These are phyloP conservation scores for Wallacemonas sp. DNA, from an alignment of 208 protist species.

Conservation along the genomic window DNA sequence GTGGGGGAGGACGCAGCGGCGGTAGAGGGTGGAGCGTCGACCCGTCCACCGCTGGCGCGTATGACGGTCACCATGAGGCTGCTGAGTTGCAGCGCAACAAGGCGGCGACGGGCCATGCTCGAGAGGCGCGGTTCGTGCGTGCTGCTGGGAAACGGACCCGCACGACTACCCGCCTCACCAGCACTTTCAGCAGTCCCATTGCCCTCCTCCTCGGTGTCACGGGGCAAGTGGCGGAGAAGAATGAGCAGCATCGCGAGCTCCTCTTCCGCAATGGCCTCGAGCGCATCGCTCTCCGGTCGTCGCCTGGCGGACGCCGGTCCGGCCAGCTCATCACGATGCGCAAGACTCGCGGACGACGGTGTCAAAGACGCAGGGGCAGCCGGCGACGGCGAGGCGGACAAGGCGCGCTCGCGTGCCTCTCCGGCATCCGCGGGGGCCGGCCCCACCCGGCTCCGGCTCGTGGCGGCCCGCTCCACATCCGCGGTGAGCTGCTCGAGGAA, in stretches of 20 bases:
- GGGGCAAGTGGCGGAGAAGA: neutral
- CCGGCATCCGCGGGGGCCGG: neutral
- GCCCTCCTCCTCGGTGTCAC: neutral
- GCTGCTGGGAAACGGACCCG: too few species aligned
- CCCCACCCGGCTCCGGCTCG: neutral
- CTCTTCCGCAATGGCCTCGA: neutral
- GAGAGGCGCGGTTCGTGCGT: neutral
- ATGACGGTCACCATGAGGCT: neutral
- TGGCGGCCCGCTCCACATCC: constrained; percentile 3
- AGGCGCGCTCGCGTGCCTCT: too few species aligned
- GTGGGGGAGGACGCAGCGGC: too few species aligned
- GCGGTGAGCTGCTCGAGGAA: constrained; percentile 13
- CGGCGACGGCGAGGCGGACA: too few species aligned
- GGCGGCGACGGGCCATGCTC: neutral
- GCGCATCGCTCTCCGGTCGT: too few species aligned
- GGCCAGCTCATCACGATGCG: too few species aligned
- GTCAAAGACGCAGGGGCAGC: too few species aligned
- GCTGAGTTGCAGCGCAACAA: constrained; percentile 6
- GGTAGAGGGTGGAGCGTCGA: too few species aligned
- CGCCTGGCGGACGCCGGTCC: too few species aligned
- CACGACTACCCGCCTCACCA: too few species aligned
- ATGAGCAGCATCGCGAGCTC: constrained; percentile 6
- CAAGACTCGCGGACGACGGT: too few species aligned
- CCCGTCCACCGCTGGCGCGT: neutral
- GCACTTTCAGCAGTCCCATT: neutral